phyloP scores from a whole-genome alignment of 106 monocot species.

The Dendrobium chrysotoxum region DNA sequence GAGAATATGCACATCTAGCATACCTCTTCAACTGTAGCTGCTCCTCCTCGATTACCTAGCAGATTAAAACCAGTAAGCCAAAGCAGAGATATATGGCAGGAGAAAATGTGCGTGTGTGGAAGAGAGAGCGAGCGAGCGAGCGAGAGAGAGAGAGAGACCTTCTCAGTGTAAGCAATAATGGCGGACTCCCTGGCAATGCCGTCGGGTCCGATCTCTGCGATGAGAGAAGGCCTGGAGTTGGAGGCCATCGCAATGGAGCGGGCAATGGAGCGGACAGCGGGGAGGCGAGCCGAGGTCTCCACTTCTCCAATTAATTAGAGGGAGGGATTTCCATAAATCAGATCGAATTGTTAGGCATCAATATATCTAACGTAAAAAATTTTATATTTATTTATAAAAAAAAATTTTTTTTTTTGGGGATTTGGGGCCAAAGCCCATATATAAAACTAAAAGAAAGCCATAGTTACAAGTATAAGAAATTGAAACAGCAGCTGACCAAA shows the following conservation, averaged over 20 bases:
- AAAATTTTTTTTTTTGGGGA: too few relatives aligned
- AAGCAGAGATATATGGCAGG: background rate
- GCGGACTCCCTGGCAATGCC: slow-evolving; percentile 18
- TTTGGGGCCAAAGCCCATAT: too few relatives aligned
- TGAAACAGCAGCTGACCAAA: too few relatives aligned
- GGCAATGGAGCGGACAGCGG: background rate
- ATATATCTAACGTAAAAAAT: too few relatives aligned
- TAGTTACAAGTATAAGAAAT: too few relatives aligned
- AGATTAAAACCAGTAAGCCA: background rate
- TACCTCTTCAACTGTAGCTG: slow-evolving; percentile 30
- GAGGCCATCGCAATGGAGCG: background rate
- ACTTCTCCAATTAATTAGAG: too few relatives aligned
- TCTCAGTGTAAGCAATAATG: slow-evolving; percentile 23
- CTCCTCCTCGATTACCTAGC: slow-evolving; percentile 22
- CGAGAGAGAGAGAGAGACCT: slow-evolving; percentile 5
- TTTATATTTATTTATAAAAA: too few relatives aligned
- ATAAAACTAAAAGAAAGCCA: too few relatives aligned
- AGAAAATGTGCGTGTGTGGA: too few relatives aligned
- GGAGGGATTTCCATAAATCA: too few relatives aligned
- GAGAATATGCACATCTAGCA: slow-evolving; percentile 1
- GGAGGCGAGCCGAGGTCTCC: background rate
- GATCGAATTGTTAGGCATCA: too few relatives aligned
- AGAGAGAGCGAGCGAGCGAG: background rate
- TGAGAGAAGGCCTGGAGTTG: slow-evolving; percentile 6
- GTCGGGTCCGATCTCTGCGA: slow-evolving; percentile 25